These are phyloP conservation scores for Berberis thunbergii DNA, from an alignment of 164 flowering plant genomes.

Conservation along the genomic window DNA sequence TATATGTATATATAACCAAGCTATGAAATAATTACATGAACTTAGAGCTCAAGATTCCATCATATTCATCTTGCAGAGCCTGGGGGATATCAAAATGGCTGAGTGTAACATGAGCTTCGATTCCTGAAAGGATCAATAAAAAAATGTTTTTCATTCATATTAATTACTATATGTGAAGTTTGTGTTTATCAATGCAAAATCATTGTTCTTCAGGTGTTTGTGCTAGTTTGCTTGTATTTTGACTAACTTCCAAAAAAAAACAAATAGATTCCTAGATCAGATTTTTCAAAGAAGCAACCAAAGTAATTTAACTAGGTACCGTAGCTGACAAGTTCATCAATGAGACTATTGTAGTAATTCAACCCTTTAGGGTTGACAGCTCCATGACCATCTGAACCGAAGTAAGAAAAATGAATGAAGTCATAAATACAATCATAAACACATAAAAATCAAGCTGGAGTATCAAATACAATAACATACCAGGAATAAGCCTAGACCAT, in stretches of 20 bases:
- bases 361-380: conserved; percentile 16
- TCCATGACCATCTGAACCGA: conserved; percentile 12
- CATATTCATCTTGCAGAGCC: conserved; percentile 19
- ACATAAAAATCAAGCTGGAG: not conserved
- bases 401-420: not conserved
- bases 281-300: not conserved
- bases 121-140: conserved; percentile 10
- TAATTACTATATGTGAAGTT: not conserved
- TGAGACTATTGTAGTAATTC: conserved; percentile 19
- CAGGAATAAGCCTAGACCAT: conserved; percentile 19
- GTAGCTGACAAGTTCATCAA: conserved; percentile 13
- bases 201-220: no score
- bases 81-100: conserved; percentile 18
- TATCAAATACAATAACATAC: conserved; percentile 4
- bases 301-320: conserved; percentile 5
- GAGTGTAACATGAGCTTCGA: conserved; percentile 18
- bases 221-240: no score
- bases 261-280: not conserved
- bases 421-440: not conserved
- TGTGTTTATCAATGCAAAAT: no score
- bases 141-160: not conserved
- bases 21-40: conserved; percentile 8
- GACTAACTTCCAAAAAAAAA: not conserved
- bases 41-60: conserved; percentile 16
- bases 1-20: not conserved